A percentile compares a stretch with the other conserved stretches of the same genome.
phyloP scores from a whole-genome alignment of 352 stramenopile species.

The Globisporangium abappressorium region DNA sequence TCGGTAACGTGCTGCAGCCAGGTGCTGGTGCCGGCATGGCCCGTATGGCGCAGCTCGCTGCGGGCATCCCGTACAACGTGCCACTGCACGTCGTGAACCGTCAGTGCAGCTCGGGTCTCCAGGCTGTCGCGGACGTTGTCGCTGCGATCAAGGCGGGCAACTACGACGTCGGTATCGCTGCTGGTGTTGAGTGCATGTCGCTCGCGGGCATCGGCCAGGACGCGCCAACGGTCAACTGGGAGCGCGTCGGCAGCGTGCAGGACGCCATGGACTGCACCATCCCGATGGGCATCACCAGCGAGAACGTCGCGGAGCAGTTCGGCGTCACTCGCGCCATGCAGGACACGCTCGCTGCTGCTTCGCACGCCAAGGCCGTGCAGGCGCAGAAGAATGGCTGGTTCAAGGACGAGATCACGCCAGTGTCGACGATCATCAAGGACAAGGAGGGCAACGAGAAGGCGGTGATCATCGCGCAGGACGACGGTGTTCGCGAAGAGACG shows the following conservation, averaged over 20 bases:
- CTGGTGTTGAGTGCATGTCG: conserved; percentile 88
- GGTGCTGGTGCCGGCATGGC: conserved; percentile 71
- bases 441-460: conserved; percentile 78
- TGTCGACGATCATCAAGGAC: conserved; percentile 67
- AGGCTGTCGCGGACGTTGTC: conserved; percentile 79
- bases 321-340: conserved; percentile 70
- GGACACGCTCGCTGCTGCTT: conserved; percentile 74
- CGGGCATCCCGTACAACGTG: conserved; percentile 76
- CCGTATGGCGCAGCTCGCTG: conserved; percentile 77
- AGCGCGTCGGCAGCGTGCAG: conserved; percentile 43
- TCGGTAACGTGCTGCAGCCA: conserved; percentile 87
- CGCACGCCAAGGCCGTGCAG: conserved; percentile 66
- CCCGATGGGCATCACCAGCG: conserved; percentile 85
- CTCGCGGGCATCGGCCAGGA: conserved; percentile 51
- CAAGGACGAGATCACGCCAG: conserved; percentile 87
- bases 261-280: conserved; percentile 82
- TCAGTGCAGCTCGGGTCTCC: conserved; percentile 84
- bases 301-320: conserved; percentile 83
- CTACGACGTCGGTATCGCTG: conserved; percentile 85
- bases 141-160: conserved; percentile 76
- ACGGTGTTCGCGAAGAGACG: conserved; percentile 66
- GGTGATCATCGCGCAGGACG: conserved; percentile 72
- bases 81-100: conserved; percentile 80
- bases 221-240: conserved; percentile 58
- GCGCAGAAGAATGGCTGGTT: conserved; percentile 85